Conservation (phyloP, 371 early-diverging fungal species). For the Zopfochytrium polystomum region DNA sequence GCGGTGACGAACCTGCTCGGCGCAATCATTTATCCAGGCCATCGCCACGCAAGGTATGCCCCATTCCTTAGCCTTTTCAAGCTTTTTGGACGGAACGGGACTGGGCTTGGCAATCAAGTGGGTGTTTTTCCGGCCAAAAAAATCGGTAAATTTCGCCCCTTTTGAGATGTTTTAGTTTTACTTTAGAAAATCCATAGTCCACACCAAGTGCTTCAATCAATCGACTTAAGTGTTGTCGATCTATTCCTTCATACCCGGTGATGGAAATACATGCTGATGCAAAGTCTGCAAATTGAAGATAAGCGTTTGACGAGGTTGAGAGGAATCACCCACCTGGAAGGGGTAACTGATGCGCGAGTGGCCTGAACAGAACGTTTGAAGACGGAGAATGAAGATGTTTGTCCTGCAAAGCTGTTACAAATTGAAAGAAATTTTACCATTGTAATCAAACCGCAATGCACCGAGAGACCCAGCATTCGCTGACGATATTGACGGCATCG, state of each 20-base stretch:
- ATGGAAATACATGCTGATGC: slow-evolving; percentile 24
- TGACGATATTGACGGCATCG: slow-evolving; percentile 8
- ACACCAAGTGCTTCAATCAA: neutral
- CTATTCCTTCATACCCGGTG: slow-evolving; percentile 35
- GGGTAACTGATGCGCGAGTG: neutral
- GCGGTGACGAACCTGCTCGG: slow-evolving; percentile 6
- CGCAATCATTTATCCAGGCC: slow-evolving; percentile 39
- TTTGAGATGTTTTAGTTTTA: neutral
- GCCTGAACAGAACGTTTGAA: slow-evolving; percentile 13
- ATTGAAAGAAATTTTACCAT: neutral
- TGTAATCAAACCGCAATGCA: slow-evolving; percentile 10
- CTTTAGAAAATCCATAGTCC: neutral
- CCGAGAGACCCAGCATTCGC: slow-evolving; percentile 24
- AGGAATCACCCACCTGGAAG: neutral
- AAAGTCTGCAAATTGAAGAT: neutral
- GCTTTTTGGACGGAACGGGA: slow-evolving; percentile 24
- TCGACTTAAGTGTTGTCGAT: slow-evolving; percentile 29
- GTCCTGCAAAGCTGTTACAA: neutral
- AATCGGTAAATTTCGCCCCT: slow-evolving; percentile 39
- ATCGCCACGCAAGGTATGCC: slow-evolving; percentile 29
- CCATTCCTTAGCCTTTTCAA: slow-evolving; percentile 43
- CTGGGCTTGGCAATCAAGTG: slow-evolving; percentile 27
- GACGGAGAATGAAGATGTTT: neutral
- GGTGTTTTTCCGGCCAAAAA: slow-evolving; percentile 38
- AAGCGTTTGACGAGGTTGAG: neutral